These are phyloP conservation scores for Globisporangium abappressorium DNA, from an alignment of 352 stramenopile genomes.

Conservation along the genomic window DNA sequence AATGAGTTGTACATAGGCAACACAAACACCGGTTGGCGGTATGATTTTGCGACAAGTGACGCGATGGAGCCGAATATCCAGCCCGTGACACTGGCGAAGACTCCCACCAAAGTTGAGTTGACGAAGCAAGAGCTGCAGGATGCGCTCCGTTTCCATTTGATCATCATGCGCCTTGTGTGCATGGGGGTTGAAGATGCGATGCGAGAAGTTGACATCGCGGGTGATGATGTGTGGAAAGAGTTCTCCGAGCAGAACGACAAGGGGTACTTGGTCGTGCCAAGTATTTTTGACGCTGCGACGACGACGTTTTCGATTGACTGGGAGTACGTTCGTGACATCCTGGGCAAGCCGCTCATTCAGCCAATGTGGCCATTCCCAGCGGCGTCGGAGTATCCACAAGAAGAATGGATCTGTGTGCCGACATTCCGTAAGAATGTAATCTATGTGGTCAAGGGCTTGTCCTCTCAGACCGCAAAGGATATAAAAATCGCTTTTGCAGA, in stretches of 20 bases:
- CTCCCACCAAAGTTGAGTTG: slow-evolving; percentile 35
- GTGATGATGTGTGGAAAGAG: slow-evolving; percentile 67
- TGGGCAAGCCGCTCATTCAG: slow-evolving; percentile 57
- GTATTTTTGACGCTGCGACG: slow-evolving; percentile 11
- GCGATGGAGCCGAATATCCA: slow-evolving; percentile 66
- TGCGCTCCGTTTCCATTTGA: slow-evolving; percentile 71
- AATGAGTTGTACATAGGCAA: slow-evolving; percentile 81
- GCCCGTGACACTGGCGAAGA: slow-evolving; percentile 60
- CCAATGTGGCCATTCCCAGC: slow-evolving; percentile 63
- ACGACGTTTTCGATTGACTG: slow-evolving; percentile 45
- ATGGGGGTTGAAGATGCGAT: slow-evolving; percentile 73
- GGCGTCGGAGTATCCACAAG: slow-evolving; percentile 12
- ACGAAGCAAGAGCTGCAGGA: slow-evolving; percentile 55
- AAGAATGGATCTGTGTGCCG: slow-evolving; percentile 78
- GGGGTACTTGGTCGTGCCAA: slow-evolving; percentile 78
- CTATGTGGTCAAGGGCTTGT: slow-evolving; percentile 57
- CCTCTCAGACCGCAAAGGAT: slow-evolving; percentile 36
- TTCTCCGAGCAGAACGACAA: slow-evolving; percentile 89
- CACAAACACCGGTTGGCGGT: slow-evolving; percentile 76
- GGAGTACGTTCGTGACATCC: slow-evolving; percentile 60
- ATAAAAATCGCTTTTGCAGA: slow-evolving; percentile 45
- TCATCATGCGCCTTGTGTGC: slow-evolving; percentile 76
- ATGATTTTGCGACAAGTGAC: slow-evolving; percentile 76
- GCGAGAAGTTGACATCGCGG: slow-evolving; percentile 59
- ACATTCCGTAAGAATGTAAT: slow-evolving; percentile 65